These are phyloP conservation scores for Litchi chinensis DNA, from an alignment of 345 rosid species.

Conservation along the genomic window DNA sequence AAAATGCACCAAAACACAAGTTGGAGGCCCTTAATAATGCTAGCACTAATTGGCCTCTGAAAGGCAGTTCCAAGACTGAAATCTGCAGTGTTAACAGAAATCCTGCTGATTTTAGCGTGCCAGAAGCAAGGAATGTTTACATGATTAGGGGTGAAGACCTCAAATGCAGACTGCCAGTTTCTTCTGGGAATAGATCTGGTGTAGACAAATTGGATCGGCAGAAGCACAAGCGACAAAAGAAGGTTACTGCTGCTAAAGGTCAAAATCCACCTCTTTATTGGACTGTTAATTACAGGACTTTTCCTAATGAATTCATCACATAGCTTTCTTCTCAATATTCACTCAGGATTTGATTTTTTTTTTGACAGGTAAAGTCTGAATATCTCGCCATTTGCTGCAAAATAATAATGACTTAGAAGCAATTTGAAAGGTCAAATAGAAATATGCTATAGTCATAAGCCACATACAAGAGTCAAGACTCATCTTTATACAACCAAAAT, in stretches of 20 bases:
- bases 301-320: neutral
- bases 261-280: constrained; percentile 3
- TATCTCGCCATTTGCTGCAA: constrained; percentile 16
- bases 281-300: neutral
- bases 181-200: constrained; percentile 24
- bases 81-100: constrained; percentile 71
- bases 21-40: constrained; percentile 30
- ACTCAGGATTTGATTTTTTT: neutral
- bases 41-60: constrained; percentile 30
- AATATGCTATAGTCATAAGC: neutral
- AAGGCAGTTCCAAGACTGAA: constrained; percentile 39
- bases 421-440: constrained; percentile 9
- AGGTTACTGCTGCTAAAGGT: constrained; percentile 36
- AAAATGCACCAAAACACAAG: constrained; percentile 43
- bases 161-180: constrained; percentile 35
- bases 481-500: neutral
- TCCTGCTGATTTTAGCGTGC: constrained; percentile 87
- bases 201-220: constrained; percentile 27
- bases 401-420: constrained; percentile 1
- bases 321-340: constrained; percentile 12
- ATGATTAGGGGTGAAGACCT: constrained; percentile 66
- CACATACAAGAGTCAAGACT: neutral
- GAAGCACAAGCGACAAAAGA: constrained; percentile 54
- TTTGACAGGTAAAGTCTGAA: constrained; percentile 20
- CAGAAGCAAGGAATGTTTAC: constrained; percentile 67